phyloP scores from a whole-genome alignment of 2,329 filamentous ascomycete species.

The Ophiostoma novo-ulmi region DNA sequence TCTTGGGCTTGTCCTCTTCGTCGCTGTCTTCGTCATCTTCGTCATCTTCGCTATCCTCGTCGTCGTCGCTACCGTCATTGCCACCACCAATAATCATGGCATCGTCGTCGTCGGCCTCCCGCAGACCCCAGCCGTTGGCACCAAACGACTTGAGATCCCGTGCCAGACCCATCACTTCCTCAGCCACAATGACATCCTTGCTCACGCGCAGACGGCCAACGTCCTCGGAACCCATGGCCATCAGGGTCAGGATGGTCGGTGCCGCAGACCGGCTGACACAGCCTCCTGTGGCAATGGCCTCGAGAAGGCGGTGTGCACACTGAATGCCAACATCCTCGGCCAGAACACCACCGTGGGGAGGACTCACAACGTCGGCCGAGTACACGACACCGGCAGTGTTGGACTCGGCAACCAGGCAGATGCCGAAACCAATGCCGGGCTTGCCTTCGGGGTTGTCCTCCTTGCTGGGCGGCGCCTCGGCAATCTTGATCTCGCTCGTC shows the following conservation, averaged over 20 bases:
- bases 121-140: constrained; percentile 82
- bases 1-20: background rate
- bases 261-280: constrained; percentile 70
- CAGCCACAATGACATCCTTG: constrained; percentile 72
- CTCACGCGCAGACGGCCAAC: constrained; percentile 81
- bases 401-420: constrained; percentile 89
- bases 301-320: constrained; percentile 84
- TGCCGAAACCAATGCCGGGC: constrained; percentile 83
- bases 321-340: constrained; percentile 86
- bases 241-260: constrained; percentile 72
- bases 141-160: constrained; percentile 86
- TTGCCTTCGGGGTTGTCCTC: constrained; percentile 57
- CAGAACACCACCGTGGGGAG: constrained; percentile 71
- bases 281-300: constrained; percentile 75
- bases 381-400: constrained; percentile 71
- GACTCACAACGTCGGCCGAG: constrained; percentile 74
- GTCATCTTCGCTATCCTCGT: constrained; percentile 50
- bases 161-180: constrained; percentile 73
- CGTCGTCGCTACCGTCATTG: constrained; percentile 50
- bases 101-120: constrained; percentile 63
- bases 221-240: constrained; percentile 98
- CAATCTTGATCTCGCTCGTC: constrained; percentile 85
- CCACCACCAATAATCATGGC: constrained; percentile 57
- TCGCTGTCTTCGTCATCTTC: constrained; percentile 42
- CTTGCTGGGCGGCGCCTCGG: constrained; percentile 46